Evolutionary conservation across 2,329 filamentous ascomycete species (phyloP).

Genomic region (Arthrobotrys sphaeroides): DNA sequence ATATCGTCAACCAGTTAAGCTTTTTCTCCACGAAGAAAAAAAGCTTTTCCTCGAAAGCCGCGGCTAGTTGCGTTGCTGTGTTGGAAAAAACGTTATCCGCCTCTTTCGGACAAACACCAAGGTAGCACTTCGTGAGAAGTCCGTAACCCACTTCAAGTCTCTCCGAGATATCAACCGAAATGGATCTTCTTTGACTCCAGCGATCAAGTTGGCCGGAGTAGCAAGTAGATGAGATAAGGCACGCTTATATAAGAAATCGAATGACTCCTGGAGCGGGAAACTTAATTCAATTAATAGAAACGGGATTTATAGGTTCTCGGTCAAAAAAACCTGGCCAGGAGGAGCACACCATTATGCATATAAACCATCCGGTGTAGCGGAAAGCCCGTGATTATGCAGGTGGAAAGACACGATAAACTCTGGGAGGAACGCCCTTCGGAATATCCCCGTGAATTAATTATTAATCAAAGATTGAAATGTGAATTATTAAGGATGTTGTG

Average conservation of each 20-base stretch:
- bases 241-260: slow-evolving; percentile 25
- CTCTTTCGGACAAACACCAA: slow-evolving; percentile 38
- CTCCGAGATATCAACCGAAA: slow-evolving; percentile 54
- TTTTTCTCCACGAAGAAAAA: neutral
- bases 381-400: neutral
- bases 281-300: neutral
- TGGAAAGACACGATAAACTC: neutral
- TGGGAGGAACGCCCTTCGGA: slow-evolving; percentile 17
- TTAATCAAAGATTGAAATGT: neutral
- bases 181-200: neutral
- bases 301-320: neutral
- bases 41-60: neutral
- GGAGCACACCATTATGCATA: slow-evolving; percentile 1
- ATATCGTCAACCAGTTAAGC: neutral
- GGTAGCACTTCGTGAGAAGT: slow-evolving; percentile 12
- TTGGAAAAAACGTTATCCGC: slow-evolving; percentile 15
- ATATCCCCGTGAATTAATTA: slow-evolving; percentile 13
- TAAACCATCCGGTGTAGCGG: neutral
- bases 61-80: slow-evolving; percentile 10
- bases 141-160: neutral
- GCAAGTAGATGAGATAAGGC: neutral
- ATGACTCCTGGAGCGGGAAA: neutral
- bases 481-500: neutral
- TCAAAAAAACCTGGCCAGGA: neutral
- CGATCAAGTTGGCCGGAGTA: neutral